Percentiles rank a stretch among this genome's conserved stretches.
phyloP scores from a whole-genome alignment of 768 basidiomycete genomes.

The Terana coerulea region DNA sequence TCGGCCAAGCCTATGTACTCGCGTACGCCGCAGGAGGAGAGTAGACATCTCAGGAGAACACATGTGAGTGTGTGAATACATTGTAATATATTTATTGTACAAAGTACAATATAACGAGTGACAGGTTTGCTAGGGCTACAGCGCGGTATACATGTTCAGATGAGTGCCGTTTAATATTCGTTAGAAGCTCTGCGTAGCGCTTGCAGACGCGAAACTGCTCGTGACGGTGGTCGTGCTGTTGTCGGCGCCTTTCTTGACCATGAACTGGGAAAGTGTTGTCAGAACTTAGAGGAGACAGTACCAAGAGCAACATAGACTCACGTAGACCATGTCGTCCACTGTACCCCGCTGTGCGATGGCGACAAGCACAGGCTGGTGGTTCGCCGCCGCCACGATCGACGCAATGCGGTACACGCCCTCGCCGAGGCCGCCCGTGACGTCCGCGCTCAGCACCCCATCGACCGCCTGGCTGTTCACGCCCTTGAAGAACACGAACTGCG shows the following conservation, averaged over 20 bases:
- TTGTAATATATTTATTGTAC: no score
- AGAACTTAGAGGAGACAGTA: not conserved
- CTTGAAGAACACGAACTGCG: constrained; percentile 56
- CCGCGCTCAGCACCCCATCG: constrained; percentile 42
- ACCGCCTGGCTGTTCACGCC: constrained; percentile 44
- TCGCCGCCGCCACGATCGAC: constrained; percentile 38
- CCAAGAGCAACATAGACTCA: constrained; percentile 3
- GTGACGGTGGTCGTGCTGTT: not conserved
- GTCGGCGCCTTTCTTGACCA: not conserved
- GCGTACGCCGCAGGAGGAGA: no score
- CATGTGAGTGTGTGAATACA: no score
- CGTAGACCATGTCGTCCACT: constrained; percentile 33
- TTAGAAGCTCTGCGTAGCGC: no score
- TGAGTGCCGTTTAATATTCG: not conserved
- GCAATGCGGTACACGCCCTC: constrained; percentile 47
- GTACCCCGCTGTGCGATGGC: constrained; percentile 35
- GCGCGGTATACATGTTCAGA: no score
- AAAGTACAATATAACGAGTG: no score
- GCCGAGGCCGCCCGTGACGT: constrained; percentile 50
- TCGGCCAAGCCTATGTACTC: no score
- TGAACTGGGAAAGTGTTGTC: constrained; percentile 3
- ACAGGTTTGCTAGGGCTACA: no score
- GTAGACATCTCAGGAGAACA: no score
- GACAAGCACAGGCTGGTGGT: constrained; percentile 36
- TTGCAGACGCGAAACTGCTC: not conserved